Evolutionary conservation across 2,329 filamentous ascomycete species (phyloP).

Genomic region (Samsoniella hepiali): DNA sequence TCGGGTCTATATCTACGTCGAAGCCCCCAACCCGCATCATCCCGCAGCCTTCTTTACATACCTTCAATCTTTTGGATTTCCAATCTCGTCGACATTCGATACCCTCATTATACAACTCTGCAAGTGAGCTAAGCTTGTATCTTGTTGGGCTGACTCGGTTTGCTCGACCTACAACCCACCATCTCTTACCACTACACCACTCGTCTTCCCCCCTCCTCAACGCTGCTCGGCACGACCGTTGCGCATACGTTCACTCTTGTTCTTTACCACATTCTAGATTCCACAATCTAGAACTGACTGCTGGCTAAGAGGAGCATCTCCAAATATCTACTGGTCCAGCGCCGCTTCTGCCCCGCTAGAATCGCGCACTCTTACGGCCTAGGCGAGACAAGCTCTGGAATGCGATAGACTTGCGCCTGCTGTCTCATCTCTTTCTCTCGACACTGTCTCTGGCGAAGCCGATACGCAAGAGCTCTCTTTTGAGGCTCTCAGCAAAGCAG

Average conservation of each 20-base stretch:
- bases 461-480: background rate
- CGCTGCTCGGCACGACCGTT: background rate
- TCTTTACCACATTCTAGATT: background rate
- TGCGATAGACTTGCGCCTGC: slow-evolving; percentile 8
- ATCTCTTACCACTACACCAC: background rate
- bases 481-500: background rate
- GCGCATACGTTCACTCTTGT: background rate
- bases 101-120: slow-evolving; percentile 1
- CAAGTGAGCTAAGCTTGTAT: background rate
- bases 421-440: background rate
- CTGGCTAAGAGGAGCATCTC: background rate
- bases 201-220: background rate
- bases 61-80: slow-evolving; percentile 4
- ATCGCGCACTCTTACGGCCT: background rate
- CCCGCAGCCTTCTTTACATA: slow-evolving; percentile 15
- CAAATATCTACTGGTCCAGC: too few relatives aligned
- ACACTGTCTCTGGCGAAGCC: background rate
- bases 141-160: background rate
- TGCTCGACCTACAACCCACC: slow-evolving; percentile 7
- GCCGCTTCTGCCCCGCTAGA: background rate
- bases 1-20: slow-evolving; percentile 17
- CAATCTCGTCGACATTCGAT: slow-evolving; percentile 1
- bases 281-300: background rate
- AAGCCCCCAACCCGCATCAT: slow-evolving; percentile 19
- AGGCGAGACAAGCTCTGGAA: slow-evolving; percentile 3